Base-by-base conservation (phyloP, 805 yeast genomes). In the Lachancea nothofagi region DNA sequence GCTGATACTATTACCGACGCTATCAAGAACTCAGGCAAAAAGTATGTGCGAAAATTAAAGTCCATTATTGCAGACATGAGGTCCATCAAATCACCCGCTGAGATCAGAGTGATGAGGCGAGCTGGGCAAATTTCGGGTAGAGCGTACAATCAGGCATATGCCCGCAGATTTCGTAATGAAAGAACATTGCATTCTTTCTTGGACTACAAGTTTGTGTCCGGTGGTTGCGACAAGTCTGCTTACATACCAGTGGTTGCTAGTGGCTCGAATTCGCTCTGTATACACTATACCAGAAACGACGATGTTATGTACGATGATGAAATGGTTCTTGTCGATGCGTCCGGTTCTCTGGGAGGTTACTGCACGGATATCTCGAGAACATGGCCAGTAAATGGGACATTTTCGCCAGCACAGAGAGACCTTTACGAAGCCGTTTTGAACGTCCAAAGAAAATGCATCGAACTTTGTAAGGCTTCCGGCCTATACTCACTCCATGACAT, bases 231-330 rank as follows among this genome's bases (percentile, higher is more conserved):
- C 48, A 76, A 76, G 45, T 75, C 83, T 28, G 97, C 97, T 0
- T 93, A 93, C 57, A 76, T 89, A 15, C 97, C 99, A 0, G 99
- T 93, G 7, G 95, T 93, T 3, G 99, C 97, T 4, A 82, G 95
- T 24, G 98, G 98, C 1, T 65, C 74, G 21, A 89, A 93, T 59
- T 87, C 97, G 0, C 65, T 93, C 28, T 84, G 90, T 28, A 90
- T 93, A 44, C 99, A 93, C 62, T 93, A 93, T 60, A 89, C 96
- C 0, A 70, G 95, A 43, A 93, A 93, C 54, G 95, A 93, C 61
- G 95, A 86, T 55, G 62, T 83, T 9, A 70, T 93, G 46, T 74
- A 74, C 42, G 72, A 75, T 30, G 87, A 80, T 47, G 97, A 90
- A 46, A 65, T 85, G 70, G 96, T 88, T 6, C 74, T 93, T 21